Conservation (phyloP, 345 rosid species). For the Ceriops decandra region DNA sequence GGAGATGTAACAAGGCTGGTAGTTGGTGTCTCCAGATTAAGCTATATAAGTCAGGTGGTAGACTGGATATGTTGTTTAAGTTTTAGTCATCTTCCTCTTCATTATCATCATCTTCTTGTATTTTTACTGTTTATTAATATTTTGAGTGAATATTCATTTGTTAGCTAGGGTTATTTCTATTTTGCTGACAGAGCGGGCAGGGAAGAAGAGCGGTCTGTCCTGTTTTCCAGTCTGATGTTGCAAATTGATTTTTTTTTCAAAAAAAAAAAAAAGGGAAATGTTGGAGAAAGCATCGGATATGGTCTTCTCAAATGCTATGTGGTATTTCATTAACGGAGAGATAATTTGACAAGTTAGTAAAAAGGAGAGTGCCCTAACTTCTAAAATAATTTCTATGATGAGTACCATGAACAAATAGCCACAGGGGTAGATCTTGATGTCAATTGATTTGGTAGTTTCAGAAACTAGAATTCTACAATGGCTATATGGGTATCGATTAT, state of each 20-base stretch:
- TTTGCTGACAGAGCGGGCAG: background rate
- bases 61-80: background rate
- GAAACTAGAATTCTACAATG: background rate
- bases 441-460: conserved; percentile 3
- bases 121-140: background rate
- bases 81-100: background rate
- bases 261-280: background rate
- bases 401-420: background rate
- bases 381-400: background rate
- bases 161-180: background rate
- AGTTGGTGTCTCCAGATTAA: conserved; percentile 65
- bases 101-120: conserved; percentile 4
- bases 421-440: background rate
- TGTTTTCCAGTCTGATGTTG: background rate
- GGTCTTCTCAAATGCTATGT: background rate
- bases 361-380: background rate
- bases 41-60: conserved; percentile 62
- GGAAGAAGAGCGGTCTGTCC: background rate
- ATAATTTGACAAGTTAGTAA: background rate
- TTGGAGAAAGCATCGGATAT: background rate
- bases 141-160: background rate
- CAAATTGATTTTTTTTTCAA: background rate
- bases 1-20: conserved; percentile 61
- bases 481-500: background rate
- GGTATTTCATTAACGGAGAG: background rate